Percentiles rank a stretch among this genome's conserved stretches.
phyloP scores from a whole-genome alignment of 257 asterid genomes.

The Petrea volubilis region DNA sequence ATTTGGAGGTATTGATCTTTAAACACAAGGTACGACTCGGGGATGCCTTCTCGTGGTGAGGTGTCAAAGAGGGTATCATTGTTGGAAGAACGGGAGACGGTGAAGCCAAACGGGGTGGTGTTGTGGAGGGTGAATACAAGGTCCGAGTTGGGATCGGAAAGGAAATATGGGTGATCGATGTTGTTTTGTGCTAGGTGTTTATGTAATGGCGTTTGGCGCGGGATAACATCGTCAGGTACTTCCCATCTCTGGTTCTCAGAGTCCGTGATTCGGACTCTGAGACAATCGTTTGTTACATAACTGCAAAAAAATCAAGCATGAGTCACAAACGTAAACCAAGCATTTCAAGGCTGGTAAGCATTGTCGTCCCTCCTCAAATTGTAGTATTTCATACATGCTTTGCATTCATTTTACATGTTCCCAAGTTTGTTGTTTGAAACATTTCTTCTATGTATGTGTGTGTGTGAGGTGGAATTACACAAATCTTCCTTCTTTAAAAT shows the following conservation, averaged over 20 bases:
- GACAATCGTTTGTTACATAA: slow-evolving; percentile 32
- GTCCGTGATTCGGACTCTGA: slow-evolving; percentile 44
- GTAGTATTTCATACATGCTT: too few relatives aligned
- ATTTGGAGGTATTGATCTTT: slow-evolving; percentile 55
- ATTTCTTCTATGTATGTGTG: too few relatives aligned
- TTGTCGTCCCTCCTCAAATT: too few relatives aligned
- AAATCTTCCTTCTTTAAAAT: too few relatives aligned
- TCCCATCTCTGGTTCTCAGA: slow-evolving; percentile 43
- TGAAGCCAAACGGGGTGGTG: slow-evolving; percentile 45
- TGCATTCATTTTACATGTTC: too few relatives aligned
- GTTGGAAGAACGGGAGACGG: slow-evolving; percentile 35
- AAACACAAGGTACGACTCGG: slow-evolving; percentile 32
- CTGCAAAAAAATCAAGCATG: slow-evolving; percentile 10
- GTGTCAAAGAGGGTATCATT: slow-evolving; percentile 43
- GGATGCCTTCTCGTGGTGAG: slow-evolving; percentile 18
- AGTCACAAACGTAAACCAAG: too few relatives aligned
- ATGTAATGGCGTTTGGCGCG: slow-evolving; percentile 21
- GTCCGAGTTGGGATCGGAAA: slow-evolving; percentile 30
- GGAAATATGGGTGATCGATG: neutral
- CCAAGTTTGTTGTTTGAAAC: too few relatives aligned
- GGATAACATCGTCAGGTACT: slow-evolving; percentile 36
- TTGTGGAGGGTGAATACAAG: slow-evolving; percentile 36
- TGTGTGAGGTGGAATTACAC: too few relatives aligned
- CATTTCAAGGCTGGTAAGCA: too few relatives aligned
- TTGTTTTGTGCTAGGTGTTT: neutral